A percentile compares a stretch with the other conserved stretches of the same genome.
These are phyloP conservation scores for Dactylella cylindrospora DNA, from an alignment of 2,329 filamentous ascomycete genomes.

Conservation along the genomic window DNA sequence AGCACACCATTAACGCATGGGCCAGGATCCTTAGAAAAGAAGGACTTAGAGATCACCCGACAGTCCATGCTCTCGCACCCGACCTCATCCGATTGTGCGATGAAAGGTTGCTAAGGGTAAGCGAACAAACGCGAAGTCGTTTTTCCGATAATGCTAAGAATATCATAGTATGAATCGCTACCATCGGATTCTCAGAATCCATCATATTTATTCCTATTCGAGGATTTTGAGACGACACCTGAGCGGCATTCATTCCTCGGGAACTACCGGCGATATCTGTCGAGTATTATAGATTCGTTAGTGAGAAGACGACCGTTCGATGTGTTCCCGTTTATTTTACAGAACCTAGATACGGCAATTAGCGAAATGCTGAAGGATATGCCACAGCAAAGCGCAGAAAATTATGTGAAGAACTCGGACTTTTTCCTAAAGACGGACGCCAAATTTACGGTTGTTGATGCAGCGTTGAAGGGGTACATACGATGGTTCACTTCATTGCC, in stretches of 20 bases:
- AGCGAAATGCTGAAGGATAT: conserved; percentile 72
- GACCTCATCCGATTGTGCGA: conserved; percentile 79
- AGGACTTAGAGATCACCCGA: conserved; percentile 66
- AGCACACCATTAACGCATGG: conserved; percentile 88
- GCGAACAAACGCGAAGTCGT: conserved; percentile 2
- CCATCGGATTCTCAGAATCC: conserved; percentile 79
- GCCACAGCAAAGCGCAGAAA: conserved; percentile 64
- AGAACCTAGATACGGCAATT: conserved; percentile 71
- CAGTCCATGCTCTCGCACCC: conserved; percentile 66
- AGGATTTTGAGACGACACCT: conserved; percentile 92
- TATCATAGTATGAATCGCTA: conserved; percentile 69
- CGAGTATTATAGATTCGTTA: conserved; percentile 81
- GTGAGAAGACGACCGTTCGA: conserved; percentile 79
- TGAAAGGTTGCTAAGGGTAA: conserved; percentile 69
- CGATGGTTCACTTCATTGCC: conserved; percentile 64
- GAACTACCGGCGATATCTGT: conserved; percentile 90
- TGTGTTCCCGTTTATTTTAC: conserved; percentile 83
- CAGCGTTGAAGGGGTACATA: conserved; percentile 81
- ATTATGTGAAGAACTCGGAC: conserved; percentile 69
- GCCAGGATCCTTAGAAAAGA: conserved; percentile 75
- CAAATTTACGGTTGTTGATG: conserved; percentile 84
- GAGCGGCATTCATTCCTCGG: conserved; percentile 93
- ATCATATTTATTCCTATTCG: conserved; percentile 77
- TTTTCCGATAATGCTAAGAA: neutral
- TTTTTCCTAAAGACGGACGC: conserved; percentile 80